Evolutionary conservation across 495 filamentous ascomycete species (phyloP), one percentile per base, ranked within the genome.

Genomic region (Podospora pseudocomata): DNA sequence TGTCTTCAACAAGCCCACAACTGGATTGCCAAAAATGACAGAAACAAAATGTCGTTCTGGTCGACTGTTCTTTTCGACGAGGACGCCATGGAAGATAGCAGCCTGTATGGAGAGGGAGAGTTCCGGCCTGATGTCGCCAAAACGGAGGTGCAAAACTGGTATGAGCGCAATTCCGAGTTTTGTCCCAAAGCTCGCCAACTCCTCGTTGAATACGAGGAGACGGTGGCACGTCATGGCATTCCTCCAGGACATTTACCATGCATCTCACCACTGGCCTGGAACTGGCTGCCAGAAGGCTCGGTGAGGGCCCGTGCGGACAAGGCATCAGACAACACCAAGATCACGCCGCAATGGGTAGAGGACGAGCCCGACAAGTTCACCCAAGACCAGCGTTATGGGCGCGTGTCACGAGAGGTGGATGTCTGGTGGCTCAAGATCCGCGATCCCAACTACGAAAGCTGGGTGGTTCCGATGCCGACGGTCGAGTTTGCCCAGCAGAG

Each of bases 1-100:
- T 91, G 90, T 63, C 84, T 97, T 15, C 94, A 97, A 77, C 92
- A 94, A 74, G 86, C 94, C 30, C 93, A 97, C 74, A 97, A 97
- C 73, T 90, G 94, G 78, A 91, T 93, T 30, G 91, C 92, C 79
- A 90, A 92, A 71, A 96, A 97, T 66, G 93, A 97, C 77, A 86
- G 91, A 34, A 90, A 92, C 64, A 97, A 97, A 80, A 90, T 96
- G 82, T 84, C 91, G 3, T 89, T 97, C 30, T 97, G 93, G 93
- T 83, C 92, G 55, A 90, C 92, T 53, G 81, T 86, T 73, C 82
- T 97, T 1, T 94, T 94, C 73, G 90, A 91, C 32, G 87, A 89
- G 74, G 75, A 77, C 6, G 70, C 76, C 9, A 82, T 84, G 68
- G 83, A 82, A 44, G 85, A 83, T 23, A 74, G 70, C 19, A 76